Evolutionary conservation across 257 asterid species (phyloP).

Genomic region (Rhazya stricta): DNA sequence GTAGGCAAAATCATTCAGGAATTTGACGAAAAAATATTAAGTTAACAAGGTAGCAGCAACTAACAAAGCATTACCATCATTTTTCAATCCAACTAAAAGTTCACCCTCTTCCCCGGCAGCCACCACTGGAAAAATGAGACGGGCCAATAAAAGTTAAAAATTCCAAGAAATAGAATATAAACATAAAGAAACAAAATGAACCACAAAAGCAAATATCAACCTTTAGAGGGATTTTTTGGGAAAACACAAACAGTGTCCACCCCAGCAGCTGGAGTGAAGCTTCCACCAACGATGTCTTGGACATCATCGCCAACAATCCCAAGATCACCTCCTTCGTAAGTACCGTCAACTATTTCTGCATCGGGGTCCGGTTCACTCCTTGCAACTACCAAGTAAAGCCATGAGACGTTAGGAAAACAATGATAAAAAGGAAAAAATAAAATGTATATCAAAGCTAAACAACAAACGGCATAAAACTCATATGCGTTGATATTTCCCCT

Average conservation of each 20-base stretch:
- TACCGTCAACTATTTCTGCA: conserved; percentile 45
- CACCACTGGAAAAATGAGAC: conserved; percentile 48
- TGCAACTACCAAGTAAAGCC: conserved; percentile 44
- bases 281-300: conserved; percentile 61
- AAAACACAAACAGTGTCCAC: conserved; percentile 87
- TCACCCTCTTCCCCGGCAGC: conserved; percentile 87
- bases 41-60: conserved; percentile 3
- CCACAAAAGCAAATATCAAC: conserved; percentile 28
- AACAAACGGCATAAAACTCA: not conserved
- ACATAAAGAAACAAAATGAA: not conserved
- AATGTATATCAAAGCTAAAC: not conserved
- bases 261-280: conserved; percentile 65
- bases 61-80: conserved; percentile 62
- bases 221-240: conserved; percentile 83
- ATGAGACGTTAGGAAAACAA: not conserved
- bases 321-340: conserved; percentile 59
- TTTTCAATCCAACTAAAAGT: conserved; percentile 82
- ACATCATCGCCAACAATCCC: conserved; percentile 90
- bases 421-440: not conserved
- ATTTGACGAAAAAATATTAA: not conserved
- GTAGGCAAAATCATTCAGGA: not conserved
- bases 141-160: not conserved
- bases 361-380: conserved; percentile 66
- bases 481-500: not conserved
- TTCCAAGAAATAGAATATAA: not conserved